Evolutionary conservation across 768 basidiomycete genomes (phyloP), one percentile per base, ranked within the genome.

Genomic region (Kwoniella sp.): DNA sequence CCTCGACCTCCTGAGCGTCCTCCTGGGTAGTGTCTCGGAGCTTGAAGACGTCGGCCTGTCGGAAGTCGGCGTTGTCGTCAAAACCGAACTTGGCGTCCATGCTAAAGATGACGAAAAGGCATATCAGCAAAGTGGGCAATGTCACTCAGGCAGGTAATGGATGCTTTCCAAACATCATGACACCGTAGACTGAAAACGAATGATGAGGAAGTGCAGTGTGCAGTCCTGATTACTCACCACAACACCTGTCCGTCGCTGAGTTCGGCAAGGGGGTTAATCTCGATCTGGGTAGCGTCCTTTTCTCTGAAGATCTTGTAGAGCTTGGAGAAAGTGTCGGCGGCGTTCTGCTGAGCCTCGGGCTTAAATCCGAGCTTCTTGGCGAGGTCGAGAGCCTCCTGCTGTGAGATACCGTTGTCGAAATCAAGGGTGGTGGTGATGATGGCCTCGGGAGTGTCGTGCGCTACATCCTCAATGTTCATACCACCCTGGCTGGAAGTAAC

Each of bases 21-120:
- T 99, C 96, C 80, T 99, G 96, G 0, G 91, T 86, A 60, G 90
- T 85, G 77, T 99, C 96, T 58, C 96, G 88, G 58, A 99, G 85
- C 58, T 82, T 84, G 78, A 95, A 96, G 65, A 97, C 79, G 71
- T 95, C 92, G 74, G 87, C 81, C 78, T 99, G 96, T 65, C 96
- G 89, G 86, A 99, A 99, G 77, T 93, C 92, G 37, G 96, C 96
- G 77, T 99, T 98, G 80, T 99, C 96, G 74, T 99, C 96, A 74
- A 99, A 99, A n/a, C 93, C 92, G 66, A 98, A 92, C 81, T 99
- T 99, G 79, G 96, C 96, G 80, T 99, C 96, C 96, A 99, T 98
- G 83, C 94, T 95, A 69, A 13, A 1, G 19, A n/a, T n/a, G n/a
- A n/a, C n/a, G n/a, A n/a, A n/a, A n/a, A n/a, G n/a, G n/a, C n/a